Percentiles rank a stretch among this genome's conserved stretches.
phyloP scores from a whole-genome alignment of 2,329 filamentous ascomycete species.

The Ceratocystis variospora region DNA sequence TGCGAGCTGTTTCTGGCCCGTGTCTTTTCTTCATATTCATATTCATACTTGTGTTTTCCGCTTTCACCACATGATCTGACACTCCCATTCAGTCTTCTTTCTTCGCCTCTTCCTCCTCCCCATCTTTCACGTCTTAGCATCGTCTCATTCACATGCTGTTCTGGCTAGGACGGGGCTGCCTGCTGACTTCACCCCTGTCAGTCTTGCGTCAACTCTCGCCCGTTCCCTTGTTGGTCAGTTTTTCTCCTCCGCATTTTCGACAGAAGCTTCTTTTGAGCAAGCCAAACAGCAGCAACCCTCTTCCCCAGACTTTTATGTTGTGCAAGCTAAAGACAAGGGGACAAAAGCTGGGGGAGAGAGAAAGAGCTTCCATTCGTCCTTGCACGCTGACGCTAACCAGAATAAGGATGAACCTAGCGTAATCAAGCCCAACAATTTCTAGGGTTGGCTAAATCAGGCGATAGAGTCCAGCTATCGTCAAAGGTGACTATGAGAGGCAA shows the following conservation, averaged over 20 bases:
- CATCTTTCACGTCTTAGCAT: background rate
- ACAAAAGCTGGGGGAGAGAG: background rate
- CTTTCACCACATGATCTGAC: background rate
- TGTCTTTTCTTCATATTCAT: background rate
- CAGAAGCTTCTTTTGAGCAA: background rate
- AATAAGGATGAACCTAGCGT: background rate
- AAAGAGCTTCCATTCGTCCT: background rate
- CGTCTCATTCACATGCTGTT: background rate
- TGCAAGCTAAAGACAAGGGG: background rate
- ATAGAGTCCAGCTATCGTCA: background rate
- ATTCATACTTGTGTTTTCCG: background rate
- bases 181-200: background rate
- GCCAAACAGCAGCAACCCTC: background rate
- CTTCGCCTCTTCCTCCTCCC: background rate
- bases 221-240: background rate
- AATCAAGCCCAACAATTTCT: background rate
- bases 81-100: background rate
- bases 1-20: background rate
- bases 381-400: background rate
- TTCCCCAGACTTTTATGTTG: background rate
- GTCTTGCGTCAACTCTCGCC: background rate
- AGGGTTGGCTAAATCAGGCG: background rate
- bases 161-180: too few relatives aligned
- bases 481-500: background rate
- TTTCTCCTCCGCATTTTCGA: conserved; percentile 5